phyloP scores from a whole-genome alignment of 2,329 filamentous ascomycete genomes.

The Rutstroemia sp. region DNA sequence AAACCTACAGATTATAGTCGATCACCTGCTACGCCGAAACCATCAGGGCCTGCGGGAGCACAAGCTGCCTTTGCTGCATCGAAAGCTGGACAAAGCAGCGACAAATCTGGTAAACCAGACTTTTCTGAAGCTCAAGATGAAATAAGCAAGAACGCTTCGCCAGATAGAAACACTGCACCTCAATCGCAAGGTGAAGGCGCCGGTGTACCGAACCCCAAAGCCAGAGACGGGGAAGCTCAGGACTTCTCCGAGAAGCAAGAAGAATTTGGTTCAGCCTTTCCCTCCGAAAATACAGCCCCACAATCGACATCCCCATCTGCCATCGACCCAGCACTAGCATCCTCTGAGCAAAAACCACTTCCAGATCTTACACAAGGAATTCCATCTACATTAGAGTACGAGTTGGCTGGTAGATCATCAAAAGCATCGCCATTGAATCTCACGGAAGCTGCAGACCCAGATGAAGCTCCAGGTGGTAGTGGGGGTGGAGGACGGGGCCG shows the following conservation, averaged over 20 bases:
- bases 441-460: conserved; percentile 34
- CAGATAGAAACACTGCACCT: conserved; percentile 13
- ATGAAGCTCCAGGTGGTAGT: conserved; percentile 40
- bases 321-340: conserved; percentile 34
- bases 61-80: conserved; percentile 14
- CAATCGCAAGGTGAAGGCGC: conserved; percentile 9
- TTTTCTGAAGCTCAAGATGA: conserved; percentile 16
- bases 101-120: conserved; percentile 16
- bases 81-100: conserved; percentile 12
- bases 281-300: conserved; percentile 31
- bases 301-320: conserved; percentile 28
- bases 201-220: conserved; percentile 15
- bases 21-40: conserved; percentile 13
- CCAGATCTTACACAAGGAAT: conserved; percentile 93
- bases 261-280: conserved; percentile 30
- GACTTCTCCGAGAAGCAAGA: conserved; percentile 20
- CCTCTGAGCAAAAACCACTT: conserved; percentile 57
- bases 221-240: conserved; percentile 12
- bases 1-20: conserved; percentile 20
- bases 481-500: conserved; percentile 45
- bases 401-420: conserved; percentile 45
- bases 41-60: conserved; percentile 12
- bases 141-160: conserved; percentile 14
- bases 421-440: conserved; percentile 37
- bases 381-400: conserved; percentile 79